Conservation (phyloP, 2,329 filamentous ascomycete species). For the Phoma herbarum region DNA sequence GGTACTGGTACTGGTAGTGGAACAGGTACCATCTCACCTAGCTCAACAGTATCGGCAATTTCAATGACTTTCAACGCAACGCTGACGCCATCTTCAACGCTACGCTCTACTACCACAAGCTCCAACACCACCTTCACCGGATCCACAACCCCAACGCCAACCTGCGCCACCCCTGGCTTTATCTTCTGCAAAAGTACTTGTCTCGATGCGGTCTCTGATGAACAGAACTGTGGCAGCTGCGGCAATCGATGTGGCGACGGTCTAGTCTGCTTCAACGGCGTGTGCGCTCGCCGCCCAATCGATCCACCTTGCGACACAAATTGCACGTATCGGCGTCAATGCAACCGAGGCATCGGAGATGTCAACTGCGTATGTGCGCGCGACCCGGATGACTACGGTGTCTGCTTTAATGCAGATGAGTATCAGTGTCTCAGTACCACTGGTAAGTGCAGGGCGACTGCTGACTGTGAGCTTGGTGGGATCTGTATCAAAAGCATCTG, state of each 20-base stretch:
- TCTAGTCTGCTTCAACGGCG: slow-evolving; percentile 45
- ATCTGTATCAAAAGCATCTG: slow-evolving; percentile 32
- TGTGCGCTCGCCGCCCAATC: slow-evolving; percentile 36
- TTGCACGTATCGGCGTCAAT: slow-evolving; percentile 39
- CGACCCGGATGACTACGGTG: slow-evolving; percentile 32
- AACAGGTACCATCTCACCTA: slow-evolving; percentile 2
- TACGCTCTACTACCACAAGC: neutral
- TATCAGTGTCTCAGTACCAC: slow-evolving; percentile 26
- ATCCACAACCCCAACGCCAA: slow-evolving; percentile 11
- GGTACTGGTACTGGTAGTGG: too few species aligned
- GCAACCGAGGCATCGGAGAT: slow-evolving; percentile 28
- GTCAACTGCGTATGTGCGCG: slow-evolving; percentile 40
- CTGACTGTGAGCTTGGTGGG: slow-evolving; percentile 27
- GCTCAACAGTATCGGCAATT: neutral
- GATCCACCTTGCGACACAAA: slow-evolving; percentile 38
- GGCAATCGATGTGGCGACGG: slow-evolving; percentile 35
- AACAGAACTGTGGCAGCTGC: slow-evolving; percentile 41
- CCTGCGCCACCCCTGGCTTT: slow-evolving; percentile 12
- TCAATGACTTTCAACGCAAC: neutral
- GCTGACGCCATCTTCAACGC: neutral
- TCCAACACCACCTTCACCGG: slow-evolving; percentile 2
- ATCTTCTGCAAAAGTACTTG: slow-evolving; percentile 33
- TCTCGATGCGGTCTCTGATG: slow-evolving; percentile 30
- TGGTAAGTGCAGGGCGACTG: neutral
- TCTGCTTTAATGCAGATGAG: slow-evolving; percentile 42